Percentiles rank a stretch among this genome's conserved stretches.
Evolutionary conservation across 495 filamentous ascomycete genomes (phyloP).

Genomic region (Aspergillus sclerotioniger): DNA sequence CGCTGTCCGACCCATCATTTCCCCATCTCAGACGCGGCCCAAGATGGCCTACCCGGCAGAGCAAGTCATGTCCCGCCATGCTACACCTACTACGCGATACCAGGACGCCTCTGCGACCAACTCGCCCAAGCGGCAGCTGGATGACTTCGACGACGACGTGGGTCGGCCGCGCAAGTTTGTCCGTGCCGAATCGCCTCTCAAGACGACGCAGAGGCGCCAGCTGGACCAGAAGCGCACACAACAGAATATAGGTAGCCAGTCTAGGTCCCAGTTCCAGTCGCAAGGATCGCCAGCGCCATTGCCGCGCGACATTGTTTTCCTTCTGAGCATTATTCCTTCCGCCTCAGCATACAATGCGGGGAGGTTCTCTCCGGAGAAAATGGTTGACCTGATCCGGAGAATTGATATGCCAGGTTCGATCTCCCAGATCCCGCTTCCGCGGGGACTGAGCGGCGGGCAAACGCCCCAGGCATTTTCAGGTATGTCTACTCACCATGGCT

Average conservation of each 20-base stretch:
- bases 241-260: conserved; percentile 34
- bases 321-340: conserved; percentile 78
- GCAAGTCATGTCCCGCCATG: conserved; percentile 45
- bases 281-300: conserved; percentile 52
- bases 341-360: conserved; percentile 67
- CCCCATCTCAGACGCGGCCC: conserved; percentile 71
- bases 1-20: conserved; percentile 75
- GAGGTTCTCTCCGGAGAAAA: conserved; percentile 64
- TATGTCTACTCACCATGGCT: conserved; percentile 19
- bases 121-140: conserved; percentile 76
- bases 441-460: conserved; percentile 30
- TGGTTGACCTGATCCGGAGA: conserved; percentile 71
- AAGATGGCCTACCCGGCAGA: conserved; percentile 39
- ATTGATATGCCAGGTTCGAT: conserved; percentile 60
- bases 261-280: conserved; percentile 35
- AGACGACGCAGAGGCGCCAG: conserved; percentile 76
- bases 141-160: conserved; percentile 69
- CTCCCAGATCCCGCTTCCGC: conserved; percentile 44
- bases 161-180: conserved; percentile 74
- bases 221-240: conserved; percentile 66
- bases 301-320: conserved; percentile 76
- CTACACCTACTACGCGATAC: conserved; percentile 54
- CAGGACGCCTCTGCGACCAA: conserved; percentile 49
- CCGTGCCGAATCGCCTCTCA: conserved; percentile 83
- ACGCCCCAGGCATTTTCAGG: conserved; percentile 33